Evolutionary conservation across 73 alveolate species (phyloP), one percentile per base, ranked within the genome.

Genomic region (Symbiodinium natans): DNA sequence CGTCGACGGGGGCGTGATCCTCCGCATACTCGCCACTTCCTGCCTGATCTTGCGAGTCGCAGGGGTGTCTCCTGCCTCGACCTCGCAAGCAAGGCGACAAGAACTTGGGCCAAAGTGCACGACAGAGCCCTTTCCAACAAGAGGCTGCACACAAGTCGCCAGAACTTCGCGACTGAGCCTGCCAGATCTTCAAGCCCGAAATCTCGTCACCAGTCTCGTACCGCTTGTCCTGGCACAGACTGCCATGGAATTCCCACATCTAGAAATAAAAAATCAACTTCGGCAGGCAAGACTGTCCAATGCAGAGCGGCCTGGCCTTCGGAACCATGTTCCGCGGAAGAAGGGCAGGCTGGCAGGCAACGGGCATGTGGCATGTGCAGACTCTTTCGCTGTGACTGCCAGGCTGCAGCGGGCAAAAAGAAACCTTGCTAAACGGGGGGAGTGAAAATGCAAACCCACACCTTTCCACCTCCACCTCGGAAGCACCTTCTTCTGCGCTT

Each of bases 291-390:
- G 7, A 8, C 42, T 29, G 42, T 25, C 40, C 84, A 27, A 63
- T 4, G 9, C 80, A 8, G 36, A n/a, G 33, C 63, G 29, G 3
- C 9, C 83, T 0, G 43, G 75, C 94, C 41, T 59, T 88, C 41
- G 95, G 95, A 31, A 88, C 86, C 95, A 88, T 88, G 86, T 59
- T 88, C 43, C 86, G 85, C 25, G 86, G 95, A 52, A 88, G 86
- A 83, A 88, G 43, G 48, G 95, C 95, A 0, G 68, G 86, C 93
- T 86, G 25, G 48, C 41, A 34, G 31, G 43, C 21, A n/a, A 17
- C 25, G 11, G 29, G 38, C 29, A n/a, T n/a, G n/a, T n/a, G n/a
- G n/a, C n/a, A n/a, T n/a, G n/a, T n/a, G n/a, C n/a, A n/a, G n/a
- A n/a, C n/a, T n/a, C n/a, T 17, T 9, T 25, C 80, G 4, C 13